Evolutionary conservation across 176 grass and related monocot genomes (phyloP).

Genomic region (Oryza punctata): DNA sequence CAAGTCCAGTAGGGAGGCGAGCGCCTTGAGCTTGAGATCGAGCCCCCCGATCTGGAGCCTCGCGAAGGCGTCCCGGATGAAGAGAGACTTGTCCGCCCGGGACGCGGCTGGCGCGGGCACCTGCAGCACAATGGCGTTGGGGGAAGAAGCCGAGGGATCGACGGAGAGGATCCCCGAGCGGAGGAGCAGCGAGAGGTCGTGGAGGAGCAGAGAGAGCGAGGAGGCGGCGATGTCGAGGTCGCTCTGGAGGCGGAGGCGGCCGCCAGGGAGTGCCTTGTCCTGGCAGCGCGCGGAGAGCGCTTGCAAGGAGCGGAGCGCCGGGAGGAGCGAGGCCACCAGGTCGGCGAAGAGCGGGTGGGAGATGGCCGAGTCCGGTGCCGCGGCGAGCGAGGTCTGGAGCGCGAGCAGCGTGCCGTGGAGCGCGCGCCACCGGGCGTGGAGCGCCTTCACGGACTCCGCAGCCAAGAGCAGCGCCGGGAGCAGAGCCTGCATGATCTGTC

Average conservation of each 20-base stretch:
- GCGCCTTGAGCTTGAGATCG: slow-evolving; percentile 79
- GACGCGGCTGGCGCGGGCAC: slow-evolving; percentile 54
- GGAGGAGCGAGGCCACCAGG: slow-evolving; percentile 51
- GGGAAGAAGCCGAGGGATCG: slow-evolving; percentile 13
- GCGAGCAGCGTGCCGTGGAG: slow-evolving; percentile 58
- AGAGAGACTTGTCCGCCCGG: slow-evolving; percentile 55
- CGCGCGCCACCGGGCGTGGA: slow-evolving; percentile 67
- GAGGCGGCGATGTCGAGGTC: slow-evolving; percentile 79
- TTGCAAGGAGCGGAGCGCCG: slow-evolving; percentile 55
- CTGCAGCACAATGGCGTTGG: slow-evolving; percentile 70
- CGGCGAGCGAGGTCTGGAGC: slow-evolving; percentile 54
- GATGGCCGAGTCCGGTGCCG: slow-evolving; percentile 39
- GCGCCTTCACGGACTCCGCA: slow-evolving; percentile 56
- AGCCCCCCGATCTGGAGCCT: slow-evolving; percentile 84
- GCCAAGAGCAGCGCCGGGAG: slow-evolving; percentile 55
- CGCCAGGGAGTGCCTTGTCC: slow-evolving; percentile 59
- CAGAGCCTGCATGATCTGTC: slow-evolving; percentile 56
- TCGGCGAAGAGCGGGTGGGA: slow-evolving; percentile 68
- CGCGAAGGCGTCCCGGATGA: slow-evolving; percentile 76
- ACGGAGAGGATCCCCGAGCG: slow-evolving; percentile 47
- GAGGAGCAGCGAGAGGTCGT: slow-evolving; percentile 67
- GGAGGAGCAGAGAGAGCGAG: slow-evolving; percentile 69
- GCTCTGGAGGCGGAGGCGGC: slow-evolving; percentile 71
- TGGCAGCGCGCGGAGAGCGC: slow-evolving; percentile 60
- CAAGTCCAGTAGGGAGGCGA: slow-evolving; percentile 68